Evolutionary conservation across 805 yeast genomes (phyloP).

Genomic region (Ogataea allantospora): DNA sequence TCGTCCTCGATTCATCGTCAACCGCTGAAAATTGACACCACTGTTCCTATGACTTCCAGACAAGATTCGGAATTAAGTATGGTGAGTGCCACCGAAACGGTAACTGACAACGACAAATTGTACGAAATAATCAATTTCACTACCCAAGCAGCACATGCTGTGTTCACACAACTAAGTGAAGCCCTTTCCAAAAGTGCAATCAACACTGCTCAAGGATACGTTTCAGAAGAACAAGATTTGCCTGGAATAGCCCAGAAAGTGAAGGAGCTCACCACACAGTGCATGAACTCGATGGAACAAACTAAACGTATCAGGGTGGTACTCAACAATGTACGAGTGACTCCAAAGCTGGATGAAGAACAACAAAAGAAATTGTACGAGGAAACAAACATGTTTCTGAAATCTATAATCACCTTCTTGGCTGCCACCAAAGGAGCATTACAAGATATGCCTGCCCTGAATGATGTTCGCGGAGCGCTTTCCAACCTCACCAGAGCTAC

Average conservation of each 20-base stretch:
- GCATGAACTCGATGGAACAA: slow-evolving; percentile 79
- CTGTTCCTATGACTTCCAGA: slow-evolving; percentile 14
- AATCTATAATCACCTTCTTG: slow-evolving; percentile 77
- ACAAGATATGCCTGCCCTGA: slow-evolving; percentile 74
- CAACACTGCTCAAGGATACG: slow-evolving; percentile 39
- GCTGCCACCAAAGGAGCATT: slow-evolving; percentile 82
- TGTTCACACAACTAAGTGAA: slow-evolving; percentile 67
- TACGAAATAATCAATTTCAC: slow-evolving; percentile 31
- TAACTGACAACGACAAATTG: slow-evolving; percentile 30
- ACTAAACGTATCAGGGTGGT: slow-evolving; percentile 63
- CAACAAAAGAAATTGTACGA: slow-evolving; percentile 78
- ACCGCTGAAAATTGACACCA: slow-evolving; percentile 29
- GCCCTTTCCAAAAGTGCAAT: slow-evolving; percentile 66
- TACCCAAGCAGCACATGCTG: slow-evolving; percentile 62
- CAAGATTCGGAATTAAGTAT: slow-evolving; percentile 32
- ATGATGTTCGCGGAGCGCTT: slow-evolving; percentile 76
- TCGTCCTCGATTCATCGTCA: slow-evolving; percentile 23
- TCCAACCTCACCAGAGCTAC: slow-evolving; percentile 83
- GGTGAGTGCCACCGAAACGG: slow-evolving; percentile 14
- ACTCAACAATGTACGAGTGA: slow-evolving; percentile 47
- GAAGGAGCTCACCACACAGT: slow-evolving; percentile 72
- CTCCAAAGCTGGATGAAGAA: slow-evolving; percentile 31
- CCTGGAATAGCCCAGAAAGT: slow-evolving; percentile 55
- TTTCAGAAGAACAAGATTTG: slow-evolving; percentile 30
- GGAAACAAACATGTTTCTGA: slow-evolving; percentile 75